Evolutionary conservation across 129 eudicot species (phyloP), one percentile per base, ranked within the genome.

Genomic region (Artemisia annua): DNA sequence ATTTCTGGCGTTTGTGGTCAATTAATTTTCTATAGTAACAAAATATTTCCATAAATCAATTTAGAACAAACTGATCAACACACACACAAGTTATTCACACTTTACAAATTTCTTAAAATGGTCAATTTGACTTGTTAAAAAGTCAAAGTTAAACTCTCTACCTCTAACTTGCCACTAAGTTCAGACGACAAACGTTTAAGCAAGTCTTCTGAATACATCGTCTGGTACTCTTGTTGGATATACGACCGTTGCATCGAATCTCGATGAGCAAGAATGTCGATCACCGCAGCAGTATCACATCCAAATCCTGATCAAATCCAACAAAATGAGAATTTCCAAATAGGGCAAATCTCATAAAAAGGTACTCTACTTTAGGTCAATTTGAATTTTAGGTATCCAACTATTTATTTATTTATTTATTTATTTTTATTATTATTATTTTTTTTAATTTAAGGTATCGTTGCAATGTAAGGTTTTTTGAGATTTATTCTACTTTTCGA

Each of bases 131-230:
- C 65, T 59, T 7, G 3, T 17, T 32, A 32, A 2, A 70, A 70
- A 64, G 77, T 70, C 77, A 70, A 69, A 70, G 7, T 55, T 53
- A 44, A 63, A 30, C 19, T 16, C 5, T 59, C 0, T 20, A 84
- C 88, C 88, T 84, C 79, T 66, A 84, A 14, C 61, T 84, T 78
- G 39, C 88, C 88, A 26, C 83, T 74, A 69, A 84, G 85, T 78
- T 84, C 88, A 46, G 85, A 81, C 53, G 79, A 50, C 68, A 84
- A 71, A 46, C 83, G 85, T 81, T 81, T 81, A 43, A 81, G 83
- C 3, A 84, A 70, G 48, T 84, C 88, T 1, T 81, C 78, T 1
- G 80, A 65, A 71, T 84, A 84, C 85, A 84, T 77, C 35, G 65
- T 71, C 44, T 16, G 79, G 79, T 74, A 85, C 49, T 85, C 88